These are phyloP conservation scores for Arthroderma uncinatum DNA, from an alignment of 2,329 filamentous ascomycete genomes.

Conservation along the genomic window DNA sequence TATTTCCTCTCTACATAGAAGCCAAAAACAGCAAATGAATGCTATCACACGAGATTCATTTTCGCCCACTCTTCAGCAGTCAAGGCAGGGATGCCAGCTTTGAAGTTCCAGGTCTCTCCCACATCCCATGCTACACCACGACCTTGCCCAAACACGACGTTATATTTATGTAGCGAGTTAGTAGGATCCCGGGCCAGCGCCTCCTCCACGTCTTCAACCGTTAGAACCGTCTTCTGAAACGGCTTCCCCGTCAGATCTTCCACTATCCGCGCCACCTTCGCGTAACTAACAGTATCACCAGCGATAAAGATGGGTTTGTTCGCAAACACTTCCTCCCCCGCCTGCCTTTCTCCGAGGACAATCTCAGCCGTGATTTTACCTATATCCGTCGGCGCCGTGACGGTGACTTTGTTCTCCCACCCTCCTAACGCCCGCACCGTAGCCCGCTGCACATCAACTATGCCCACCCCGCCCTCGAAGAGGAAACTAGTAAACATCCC, in stretches of 20 bases:
- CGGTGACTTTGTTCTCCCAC: constrained; percentile 52
- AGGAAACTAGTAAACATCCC: constrained; percentile 62
- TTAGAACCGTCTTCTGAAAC: constrained; percentile 44
- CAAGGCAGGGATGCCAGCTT: constrained; percentile 33
- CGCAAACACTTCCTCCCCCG: constrained; percentile 21
- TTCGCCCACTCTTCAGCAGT: constrained; percentile 18
- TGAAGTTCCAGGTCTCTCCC: constrained; percentile 43
- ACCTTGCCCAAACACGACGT: constrained; percentile 49
- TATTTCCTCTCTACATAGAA: too few species aligned
- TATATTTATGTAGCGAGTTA: constrained; percentile 48
- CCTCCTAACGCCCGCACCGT: constrained; percentile 46
- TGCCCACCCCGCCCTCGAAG: constrained; percentile 51
- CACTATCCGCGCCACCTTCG: constrained; percentile 42
- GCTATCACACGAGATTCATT: too few species aligned
- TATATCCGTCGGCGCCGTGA: constrained; percentile 55
- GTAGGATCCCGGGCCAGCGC: constrained; percentile 40
- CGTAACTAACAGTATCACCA: constrained; percentile 53
- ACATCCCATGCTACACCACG: constrained; percentile 50
- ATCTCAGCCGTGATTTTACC: constrained; percentile 49
- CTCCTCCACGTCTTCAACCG: constrained; percentile 33
- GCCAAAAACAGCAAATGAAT: too few species aligned
- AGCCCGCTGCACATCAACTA: constrained; percentile 41
- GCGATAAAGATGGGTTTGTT: constrained; percentile 47
- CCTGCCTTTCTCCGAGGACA: constrained; percentile 34
- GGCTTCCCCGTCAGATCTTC: constrained; percentile 33